Conservation (phyloP, 179 eudicot genomes). For the Spinacia oleracea region DNA sequence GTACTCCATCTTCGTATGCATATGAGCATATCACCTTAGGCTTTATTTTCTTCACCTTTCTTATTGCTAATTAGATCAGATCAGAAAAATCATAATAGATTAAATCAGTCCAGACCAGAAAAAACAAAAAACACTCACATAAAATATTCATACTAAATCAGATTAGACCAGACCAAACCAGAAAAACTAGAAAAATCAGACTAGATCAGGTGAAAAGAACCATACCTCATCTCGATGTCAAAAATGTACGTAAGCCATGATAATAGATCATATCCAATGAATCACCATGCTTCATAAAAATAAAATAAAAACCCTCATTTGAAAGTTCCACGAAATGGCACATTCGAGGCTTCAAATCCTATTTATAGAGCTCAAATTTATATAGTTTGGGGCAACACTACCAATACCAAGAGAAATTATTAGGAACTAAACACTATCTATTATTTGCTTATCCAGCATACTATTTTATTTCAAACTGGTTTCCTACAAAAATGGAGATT, state of each 20-base stretch:
- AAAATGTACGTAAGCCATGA: neutral
- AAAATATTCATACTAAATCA: too few species aligned
- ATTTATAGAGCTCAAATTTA: neutral
- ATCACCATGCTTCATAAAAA: neutral
- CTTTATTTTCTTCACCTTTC: too few species aligned
- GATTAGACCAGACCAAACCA: too few species aligned
- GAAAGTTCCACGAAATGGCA: neutral
- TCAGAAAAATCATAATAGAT: too few species aligned
- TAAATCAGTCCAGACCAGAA: too few species aligned
- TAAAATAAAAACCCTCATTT: neutral
- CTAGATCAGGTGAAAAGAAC: too few species aligned
- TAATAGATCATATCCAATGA: neutral
- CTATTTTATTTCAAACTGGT: neutral
- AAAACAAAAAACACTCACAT: too few species aligned
- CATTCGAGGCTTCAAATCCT: neutral
- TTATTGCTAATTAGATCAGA: too few species aligned
- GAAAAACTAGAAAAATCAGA: too few species aligned
- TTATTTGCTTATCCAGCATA: neutral
- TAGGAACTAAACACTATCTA: neutral
- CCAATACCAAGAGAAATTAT: neutral
- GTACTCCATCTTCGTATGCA: too few species aligned
- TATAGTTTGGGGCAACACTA: neutral
- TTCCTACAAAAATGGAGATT: neutral
- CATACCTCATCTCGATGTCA: too few species aligned
- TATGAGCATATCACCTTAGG: too few species aligned